Evolutionary conservation across 495 filamentous ascomycete genomes (phyloP).

Genomic region (Copromyces sp.): DNA sequence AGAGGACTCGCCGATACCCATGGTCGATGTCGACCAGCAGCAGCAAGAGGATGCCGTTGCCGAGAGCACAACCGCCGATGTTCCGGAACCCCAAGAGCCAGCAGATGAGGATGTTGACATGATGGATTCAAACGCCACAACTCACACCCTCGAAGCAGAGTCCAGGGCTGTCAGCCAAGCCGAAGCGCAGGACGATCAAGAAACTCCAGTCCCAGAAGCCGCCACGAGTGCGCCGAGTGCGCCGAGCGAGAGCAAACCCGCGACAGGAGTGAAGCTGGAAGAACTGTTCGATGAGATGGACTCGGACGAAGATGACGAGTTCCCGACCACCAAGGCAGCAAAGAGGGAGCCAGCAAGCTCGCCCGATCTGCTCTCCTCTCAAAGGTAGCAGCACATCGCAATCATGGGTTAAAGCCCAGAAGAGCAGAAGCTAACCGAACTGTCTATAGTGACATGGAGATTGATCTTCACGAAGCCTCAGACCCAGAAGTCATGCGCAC

Average conservation of each 20-base stretch:
- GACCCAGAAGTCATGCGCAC: constrained; percentile 76
- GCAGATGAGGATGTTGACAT: constrained; percentile 12
- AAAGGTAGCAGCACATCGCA: constrained; percentile 15
- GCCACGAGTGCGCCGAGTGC: background rate
- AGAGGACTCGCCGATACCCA: background rate
- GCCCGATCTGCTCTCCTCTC: constrained; percentile 21
- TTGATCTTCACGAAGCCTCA: constrained; percentile 28
- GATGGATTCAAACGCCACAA: constrained; percentile 3
- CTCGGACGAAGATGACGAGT: constrained; percentile 72
- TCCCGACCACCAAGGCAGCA: constrained; percentile 36
- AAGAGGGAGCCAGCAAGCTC: constrained; percentile 19
- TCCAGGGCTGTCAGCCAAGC: background rate
- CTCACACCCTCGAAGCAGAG: background rate
- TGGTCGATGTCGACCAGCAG: constrained; percentile 5
- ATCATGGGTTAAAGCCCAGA: background rate
- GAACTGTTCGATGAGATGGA: constrained; percentile 71
- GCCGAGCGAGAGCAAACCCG: constrained; percentile 17
- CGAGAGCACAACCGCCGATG: background rate
- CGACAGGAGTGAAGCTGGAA: constrained; percentile 58
- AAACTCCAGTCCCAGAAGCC: background rate
- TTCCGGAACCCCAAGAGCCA: background rate
- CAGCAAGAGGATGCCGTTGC: background rate
- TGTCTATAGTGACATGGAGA: background rate
- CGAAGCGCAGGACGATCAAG: background rate
- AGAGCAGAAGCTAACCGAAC: background rate